Conservation (phyloP, 2,329 filamentous ascomycete genomes). For the Balansia obtecta region DNA sequence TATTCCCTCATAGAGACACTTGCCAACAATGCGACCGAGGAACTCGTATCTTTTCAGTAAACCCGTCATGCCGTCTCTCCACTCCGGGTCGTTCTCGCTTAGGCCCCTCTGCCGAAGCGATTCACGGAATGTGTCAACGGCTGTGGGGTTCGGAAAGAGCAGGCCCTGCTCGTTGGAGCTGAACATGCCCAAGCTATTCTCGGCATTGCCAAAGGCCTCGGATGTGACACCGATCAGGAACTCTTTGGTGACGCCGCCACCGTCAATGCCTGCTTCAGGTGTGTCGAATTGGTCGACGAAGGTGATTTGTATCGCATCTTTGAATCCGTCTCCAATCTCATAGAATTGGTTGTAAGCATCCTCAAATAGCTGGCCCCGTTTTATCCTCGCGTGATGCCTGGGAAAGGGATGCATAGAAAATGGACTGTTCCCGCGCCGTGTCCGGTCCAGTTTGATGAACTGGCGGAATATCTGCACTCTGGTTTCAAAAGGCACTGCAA, state of each 20-base stretch:
- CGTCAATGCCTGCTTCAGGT: conserved; percentile 87
- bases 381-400: conserved; percentile 67
- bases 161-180: conserved; percentile 74
- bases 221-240: conserved; percentile 82
- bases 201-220: conserved; percentile 59
- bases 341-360: conserved; percentile 83
- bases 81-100: conserved; percentile 40
- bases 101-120: conserved; percentile 39
- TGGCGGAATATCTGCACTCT: conserved; percentile 87
- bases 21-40: conserved; percentile 81
- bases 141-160: conserved; percentile 76
- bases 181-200: conserved; percentile 48
- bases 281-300: conserved; percentile 87
- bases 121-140: conserved; percentile 56
- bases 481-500: conserved; percentile 86
- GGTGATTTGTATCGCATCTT: conserved; percentile 92
- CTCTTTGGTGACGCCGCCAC: conserved; percentile 93
- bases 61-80: conserved; percentile 42
- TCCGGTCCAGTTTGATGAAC: conserved; percentile 66
- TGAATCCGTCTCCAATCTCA: conserved; percentile 65
- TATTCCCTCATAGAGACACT: conserved; percentile 95
- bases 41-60: conserved; percentile 76
- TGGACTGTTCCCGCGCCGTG: conserved; percentile 12
- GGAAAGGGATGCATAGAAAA: conserved; percentile 18
- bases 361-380: conserved; percentile 66